phyloP scores from a whole-genome alignment of 495 filamentous ascomycete genomes.

The Penicillium soppii region DNA sequence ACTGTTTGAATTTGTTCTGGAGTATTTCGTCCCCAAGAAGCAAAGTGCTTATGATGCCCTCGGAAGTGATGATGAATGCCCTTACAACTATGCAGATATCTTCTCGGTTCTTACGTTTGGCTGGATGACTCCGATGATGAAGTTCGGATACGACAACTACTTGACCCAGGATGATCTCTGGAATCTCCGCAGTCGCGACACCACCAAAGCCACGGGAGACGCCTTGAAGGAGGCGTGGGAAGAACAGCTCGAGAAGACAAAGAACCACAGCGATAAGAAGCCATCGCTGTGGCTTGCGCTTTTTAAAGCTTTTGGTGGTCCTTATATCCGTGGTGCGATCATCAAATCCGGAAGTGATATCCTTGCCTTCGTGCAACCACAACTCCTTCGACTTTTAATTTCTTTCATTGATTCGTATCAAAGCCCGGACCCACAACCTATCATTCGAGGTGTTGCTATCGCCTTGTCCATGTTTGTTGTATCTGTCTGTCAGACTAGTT shows the following conservation, averaged over 20 bases:
- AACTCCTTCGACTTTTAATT: slow-evolving; percentile 83
- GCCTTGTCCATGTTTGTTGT: slow-evolving; percentile 90
- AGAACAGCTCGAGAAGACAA: slow-evolving; percentile 68
- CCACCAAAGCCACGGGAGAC: slow-evolving; percentile 65
- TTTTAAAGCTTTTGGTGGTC: slow-evolving; percentile 78
- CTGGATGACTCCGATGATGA: slow-evolving; percentile 99
- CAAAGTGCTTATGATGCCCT: slow-evolving; percentile 79
- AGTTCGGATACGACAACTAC: slow-evolving; percentile 85
- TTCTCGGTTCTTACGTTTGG: slow-evolving; percentile 94
- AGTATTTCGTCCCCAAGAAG: slow-evolving; percentile 91
- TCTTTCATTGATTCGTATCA: slow-evolving; percentile 81
- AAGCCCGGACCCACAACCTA: slow-evolving; percentile 64
- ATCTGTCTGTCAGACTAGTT: slow-evolving; percentile 78
- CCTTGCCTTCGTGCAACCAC: slow-evolving; percentile 86
- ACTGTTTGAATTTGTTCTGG: slow-evolving; percentile 71
- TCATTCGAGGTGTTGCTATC: slow-evolving; percentile 82
- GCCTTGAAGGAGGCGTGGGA: slow-evolving; percentile 76
- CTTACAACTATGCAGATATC: slow-evolving; percentile 88
- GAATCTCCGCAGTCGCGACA: slow-evolving; percentile 81
- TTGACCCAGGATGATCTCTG: slow-evolving; percentile 96
- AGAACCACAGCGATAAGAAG: too few species aligned
- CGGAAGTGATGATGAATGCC: slow-evolving; percentile 89
- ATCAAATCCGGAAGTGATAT: slow-evolving; percentile 86
- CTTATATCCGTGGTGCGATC: slow-evolving; percentile 73
- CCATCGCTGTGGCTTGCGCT: slow-evolving; percentile 94